These are phyloP conservation scores for Podila minutissima DNA, from an alignment of 192 early-diverging fungal genomes.

Conservation along the genomic window DNA sequence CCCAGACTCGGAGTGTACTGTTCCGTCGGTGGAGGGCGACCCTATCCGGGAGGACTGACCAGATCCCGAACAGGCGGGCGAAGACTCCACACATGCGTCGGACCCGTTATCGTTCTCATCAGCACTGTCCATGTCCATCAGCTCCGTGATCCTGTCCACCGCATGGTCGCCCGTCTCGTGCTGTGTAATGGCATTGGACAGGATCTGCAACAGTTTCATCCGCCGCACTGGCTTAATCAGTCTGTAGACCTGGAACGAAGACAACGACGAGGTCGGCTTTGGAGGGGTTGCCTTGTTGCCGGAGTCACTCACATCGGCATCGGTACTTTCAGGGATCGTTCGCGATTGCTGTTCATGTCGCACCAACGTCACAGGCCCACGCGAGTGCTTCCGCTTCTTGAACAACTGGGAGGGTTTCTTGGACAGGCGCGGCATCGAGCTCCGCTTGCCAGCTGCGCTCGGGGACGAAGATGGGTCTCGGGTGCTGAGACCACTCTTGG, in stretches of 20 bases:
- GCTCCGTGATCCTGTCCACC: background rate
- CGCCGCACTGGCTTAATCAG: slow-evolving; percentile 44
- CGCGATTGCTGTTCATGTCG: background rate
- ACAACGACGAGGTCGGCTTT: background rate
- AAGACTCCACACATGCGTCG: too few species aligned
- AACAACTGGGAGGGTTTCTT: slow-evolving; percentile 25
- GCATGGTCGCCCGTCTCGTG: background rate
- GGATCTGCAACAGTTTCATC: slow-evolving; percentile 40
- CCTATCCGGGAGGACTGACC: too few species aligned
- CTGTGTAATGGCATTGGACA: slow-evolving; percentile 26
- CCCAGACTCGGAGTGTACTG: too few species aligned
- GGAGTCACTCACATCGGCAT: background rate
- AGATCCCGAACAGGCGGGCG: too few species aligned
- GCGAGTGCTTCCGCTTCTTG: slow-evolving; percentile 37
- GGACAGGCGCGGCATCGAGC: background rate
- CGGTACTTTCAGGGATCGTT: background rate
- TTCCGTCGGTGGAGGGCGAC: too few species aligned
- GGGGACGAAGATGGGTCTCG: background rate
- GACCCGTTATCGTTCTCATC: background rate
- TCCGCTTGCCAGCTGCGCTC: background rate
- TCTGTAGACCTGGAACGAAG: slow-evolving; percentile 35
- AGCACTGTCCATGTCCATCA: background rate
- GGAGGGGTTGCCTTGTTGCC: background rate
- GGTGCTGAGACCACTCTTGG: background rate
- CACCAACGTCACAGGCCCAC: slow-evolving; percentile 18